These are phyloP conservation scores for Wallacemonas rigidus DNA, from an alignment of 208 protist species.

Conservation along the genomic window DNA sequence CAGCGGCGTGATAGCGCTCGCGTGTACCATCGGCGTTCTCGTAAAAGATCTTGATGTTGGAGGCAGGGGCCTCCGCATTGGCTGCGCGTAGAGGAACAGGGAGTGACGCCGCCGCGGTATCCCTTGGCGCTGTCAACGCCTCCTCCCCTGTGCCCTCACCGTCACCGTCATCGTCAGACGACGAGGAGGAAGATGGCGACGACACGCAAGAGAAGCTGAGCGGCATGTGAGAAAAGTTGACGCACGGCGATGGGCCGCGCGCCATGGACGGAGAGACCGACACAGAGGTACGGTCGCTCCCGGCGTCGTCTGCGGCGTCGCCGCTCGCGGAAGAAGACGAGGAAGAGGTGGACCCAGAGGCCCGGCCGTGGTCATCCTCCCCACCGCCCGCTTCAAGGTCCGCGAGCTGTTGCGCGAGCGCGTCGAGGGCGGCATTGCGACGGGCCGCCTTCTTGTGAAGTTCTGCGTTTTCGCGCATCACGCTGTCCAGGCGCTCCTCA, in stretches of 20 bases:
- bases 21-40: slow-evolving; percentile 58
- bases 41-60: slow-evolving; percentile 34
- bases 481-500: slow-evolving; percentile 40
- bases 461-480: slow-evolving; percentile 38
- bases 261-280: slow-evolving; percentile 12
- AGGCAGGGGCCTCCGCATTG: not conserved
- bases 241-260: not conserved
- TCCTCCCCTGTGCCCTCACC: not conserved
- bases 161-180: slow-evolving; percentile 14
- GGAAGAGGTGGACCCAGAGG: slow-evolving; percentile 10
- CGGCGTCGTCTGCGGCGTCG: slow-evolving; percentile 8
- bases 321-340: slow-evolving; percentile 21
- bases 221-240: not conserved
- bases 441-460: slow-evolving; percentile 33
- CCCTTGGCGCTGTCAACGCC: slow-evolving; percentile 8
- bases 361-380: not conserved
- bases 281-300: slow-evolving; percentile 2
- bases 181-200: not conserved
- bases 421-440: slow-evolving; percentile 47
- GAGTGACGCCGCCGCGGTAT: not conserved
- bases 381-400: slow-evolving; percentile 49
- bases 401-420: slow-evolving; percentile 47
- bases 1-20: slow-evolving; percentile 52
- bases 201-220: slow-evolving; percentile 9
- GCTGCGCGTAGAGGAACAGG: slow-evolving; percentile 10